Evolutionary conservation across 176 grass and related monocot genomes (phyloP).

Genomic region (Rhynchospora pubera): DNA sequence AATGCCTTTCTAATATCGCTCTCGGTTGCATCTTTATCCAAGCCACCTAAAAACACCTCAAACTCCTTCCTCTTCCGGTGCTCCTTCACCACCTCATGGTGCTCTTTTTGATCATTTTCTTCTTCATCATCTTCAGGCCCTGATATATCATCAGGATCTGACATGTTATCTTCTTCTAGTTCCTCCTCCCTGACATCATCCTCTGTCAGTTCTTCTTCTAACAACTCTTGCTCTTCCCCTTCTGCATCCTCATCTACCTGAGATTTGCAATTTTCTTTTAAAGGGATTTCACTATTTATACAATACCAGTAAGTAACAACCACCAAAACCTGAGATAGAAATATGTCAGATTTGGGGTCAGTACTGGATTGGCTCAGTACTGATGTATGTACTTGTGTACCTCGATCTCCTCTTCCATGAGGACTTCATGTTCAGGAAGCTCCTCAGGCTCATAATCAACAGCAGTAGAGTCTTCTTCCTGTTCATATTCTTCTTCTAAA

Average conservation of each 20-base stretch:
- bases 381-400: not conserved
- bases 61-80: constrained; percentile 57
- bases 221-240: not conserved
- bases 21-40: constrained; percentile 52
- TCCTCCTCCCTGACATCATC: not conserved
- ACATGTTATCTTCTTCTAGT: not conserved
- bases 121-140: constrained; percentile 20
- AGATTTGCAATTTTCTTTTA: not conserved
- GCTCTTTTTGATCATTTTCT: constrained; percentile 38
- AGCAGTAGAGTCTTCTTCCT: constrained; percentile 14
- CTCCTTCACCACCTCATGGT: constrained; percentile 45
- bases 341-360: not conserved
- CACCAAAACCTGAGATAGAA: not conserved
- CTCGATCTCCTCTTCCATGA: constrained; percentile 20
- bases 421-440: constrained; percentile 9
- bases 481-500: constrained; percentile 23
- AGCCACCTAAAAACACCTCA: constrained; percentile 70
- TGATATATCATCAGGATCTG: constrained; percentile 10
- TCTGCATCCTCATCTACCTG: constrained; percentile 10
- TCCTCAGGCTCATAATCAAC: constrained; percentile 23
- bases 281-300: not conserved
- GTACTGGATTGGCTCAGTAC: not conserved
- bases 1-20: constrained; percentile 55
- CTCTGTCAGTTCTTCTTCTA: constrained; percentile 16
- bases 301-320: not conserved